A percentile compares a stretch with the other conserved stretches of the same genome.
Conservation (phyloP, 2,329 filamentous ascomycete species). For the Stemphylium beticola region DNA sequence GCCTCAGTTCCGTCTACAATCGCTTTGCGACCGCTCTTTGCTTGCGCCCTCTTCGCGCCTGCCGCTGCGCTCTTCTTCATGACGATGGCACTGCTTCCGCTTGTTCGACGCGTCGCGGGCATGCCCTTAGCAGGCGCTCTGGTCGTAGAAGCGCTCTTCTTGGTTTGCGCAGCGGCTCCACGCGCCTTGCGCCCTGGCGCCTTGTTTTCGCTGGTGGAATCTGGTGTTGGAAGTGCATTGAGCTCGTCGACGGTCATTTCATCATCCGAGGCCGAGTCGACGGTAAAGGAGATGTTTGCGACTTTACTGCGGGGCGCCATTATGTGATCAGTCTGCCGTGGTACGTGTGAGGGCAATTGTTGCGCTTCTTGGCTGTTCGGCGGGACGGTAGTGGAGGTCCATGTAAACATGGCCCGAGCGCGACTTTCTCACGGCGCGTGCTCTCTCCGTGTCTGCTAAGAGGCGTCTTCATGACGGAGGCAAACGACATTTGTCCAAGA, state of each 20-base stretch:
- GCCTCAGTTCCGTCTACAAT: conserved; percentile 50
- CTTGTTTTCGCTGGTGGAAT: conserved; percentile 51
- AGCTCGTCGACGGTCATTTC: conserved; percentile 47
- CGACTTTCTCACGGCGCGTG: not conserved
- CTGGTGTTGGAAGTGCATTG: conserved; percentile 46
- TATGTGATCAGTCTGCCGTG: not conserved
- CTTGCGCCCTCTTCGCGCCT: conserved; percentile 45
- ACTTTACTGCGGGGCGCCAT: conserved; percentile 45
- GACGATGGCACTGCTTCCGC: conserved; percentile 40
- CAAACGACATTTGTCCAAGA: not conserved
- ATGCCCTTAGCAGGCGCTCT: conserved; percentile 47
- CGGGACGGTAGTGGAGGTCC: conserved; percentile 9
- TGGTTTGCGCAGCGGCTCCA: conserved; percentile 37
- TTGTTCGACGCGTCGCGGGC: conserved; percentile 46
- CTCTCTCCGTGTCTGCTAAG: not conserved
- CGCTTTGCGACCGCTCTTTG: conserved; percentile 48
- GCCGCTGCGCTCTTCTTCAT: conserved; percentile 47
- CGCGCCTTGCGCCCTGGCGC: conserved; percentile 44
- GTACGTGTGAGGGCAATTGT: not conserved
- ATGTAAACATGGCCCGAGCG: conserved; percentile 14
- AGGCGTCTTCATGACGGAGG: too few species aligned
- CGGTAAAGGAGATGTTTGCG: conserved; percentile 47
- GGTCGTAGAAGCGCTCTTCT: conserved; percentile 29
- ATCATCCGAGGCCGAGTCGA: conserved; percentile 51
- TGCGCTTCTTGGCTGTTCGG: conserved; percentile 8